Evolutionary conservation across 2,329 filamentous ascomycete genomes (phyloP).

Genomic region (Paraconiothyrium brasiliense): DNA sequence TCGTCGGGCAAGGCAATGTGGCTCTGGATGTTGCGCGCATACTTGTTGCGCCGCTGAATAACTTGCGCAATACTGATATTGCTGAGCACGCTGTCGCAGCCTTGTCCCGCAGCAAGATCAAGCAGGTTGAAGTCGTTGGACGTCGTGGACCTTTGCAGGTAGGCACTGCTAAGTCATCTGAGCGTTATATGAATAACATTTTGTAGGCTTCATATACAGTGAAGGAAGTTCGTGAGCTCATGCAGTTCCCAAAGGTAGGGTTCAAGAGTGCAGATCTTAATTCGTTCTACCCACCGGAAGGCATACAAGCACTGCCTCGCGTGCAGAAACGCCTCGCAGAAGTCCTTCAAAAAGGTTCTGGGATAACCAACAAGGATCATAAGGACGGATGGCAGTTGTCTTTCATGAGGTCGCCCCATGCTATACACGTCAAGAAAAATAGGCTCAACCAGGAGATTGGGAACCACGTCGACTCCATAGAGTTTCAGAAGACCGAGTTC

Average conservation of each 20-base stretch:
- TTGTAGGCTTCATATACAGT: conserved; percentile 90
- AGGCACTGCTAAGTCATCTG: conserved; percentile 28
- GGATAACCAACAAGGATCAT: conserved; percentile 58
- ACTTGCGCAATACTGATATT: conserved; percentile 85
- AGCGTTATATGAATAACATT: conserved; percentile 17
- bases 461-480: conserved; percentile 68
- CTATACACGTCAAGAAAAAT: conserved; percentile 66
- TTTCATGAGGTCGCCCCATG: conserved; percentile 81
- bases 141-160: conserved; percentile 89
- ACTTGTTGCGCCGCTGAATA: conserved; percentile 77
- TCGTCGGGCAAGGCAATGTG: conserved; percentile 96
- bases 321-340: conserved; percentile 81
- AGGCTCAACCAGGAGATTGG: conserved; percentile 30
- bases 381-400: conserved; percentile 82
- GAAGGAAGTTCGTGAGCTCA: conserved; percentile 89
- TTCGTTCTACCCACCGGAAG: conserved; percentile 69
- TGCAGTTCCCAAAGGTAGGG: conserved; percentile 75
- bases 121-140: conserved; percentile 85
- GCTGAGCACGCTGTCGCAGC: conserved; percentile 81
- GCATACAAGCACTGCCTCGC: conserved; percentile 76
- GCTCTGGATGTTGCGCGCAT: conserved; percentile 93
- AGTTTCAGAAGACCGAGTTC: conserved; percentile 67
- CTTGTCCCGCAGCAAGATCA: conserved; percentile 76
- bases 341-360: conserved; percentile 79
- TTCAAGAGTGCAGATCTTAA: conserved; percentile 73